Base-by-base conservation (phyloP, 495 filamentous ascomycete genomes). In the Pyrenula massariospora region DNA sequence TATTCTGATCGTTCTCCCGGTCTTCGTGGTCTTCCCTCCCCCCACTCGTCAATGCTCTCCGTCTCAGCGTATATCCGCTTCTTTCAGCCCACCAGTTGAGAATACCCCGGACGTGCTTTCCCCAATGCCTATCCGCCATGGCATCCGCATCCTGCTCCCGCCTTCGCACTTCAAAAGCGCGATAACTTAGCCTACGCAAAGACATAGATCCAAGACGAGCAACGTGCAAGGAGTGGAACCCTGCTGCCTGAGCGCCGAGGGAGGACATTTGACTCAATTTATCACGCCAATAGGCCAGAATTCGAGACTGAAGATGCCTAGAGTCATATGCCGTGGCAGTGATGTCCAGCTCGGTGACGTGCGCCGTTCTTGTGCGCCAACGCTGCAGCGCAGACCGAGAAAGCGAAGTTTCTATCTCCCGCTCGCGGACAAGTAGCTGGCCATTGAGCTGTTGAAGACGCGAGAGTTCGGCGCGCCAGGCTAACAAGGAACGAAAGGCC, bases 1-100 rank as follows among this genome's bases (percentile, higher is more conserved):
- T 20, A 10, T 53, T 47, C 53, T 21, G 3, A 3, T 52, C 19
- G 8, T 20, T 19, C 22, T 52, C 50, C 8, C 5, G 8, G 50
- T 24, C 22, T 8, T 20, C 50, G 8, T 8, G 8, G 12, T 22
- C 21, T 10, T 66, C 47, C 22, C 69, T 51, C 24, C 71, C 71
- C 1, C 64, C 71, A 1, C 66, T 62, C 62, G 73, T 71, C 51
- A 65, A 67, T 42, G 64, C 66, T 54, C 68, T 69, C 12, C 70
- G 55, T 48, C 65, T 67, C 23, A 71, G 55, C 51, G 3, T 15
- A 62, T 50, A 61, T 68, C 67, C 76, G 5, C 77, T 65, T 57
- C 73, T 76, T 10, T 81, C 73, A 12, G 74, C 66, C 84, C 84
- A 87, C 52, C 71, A 68, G 42, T 75, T 77, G 59, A 87, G 77